phyloP scores from a whole-genome alignment of 2,329 filamentous ascomycete genomes.

The Thelonectria blattea region DNA sequence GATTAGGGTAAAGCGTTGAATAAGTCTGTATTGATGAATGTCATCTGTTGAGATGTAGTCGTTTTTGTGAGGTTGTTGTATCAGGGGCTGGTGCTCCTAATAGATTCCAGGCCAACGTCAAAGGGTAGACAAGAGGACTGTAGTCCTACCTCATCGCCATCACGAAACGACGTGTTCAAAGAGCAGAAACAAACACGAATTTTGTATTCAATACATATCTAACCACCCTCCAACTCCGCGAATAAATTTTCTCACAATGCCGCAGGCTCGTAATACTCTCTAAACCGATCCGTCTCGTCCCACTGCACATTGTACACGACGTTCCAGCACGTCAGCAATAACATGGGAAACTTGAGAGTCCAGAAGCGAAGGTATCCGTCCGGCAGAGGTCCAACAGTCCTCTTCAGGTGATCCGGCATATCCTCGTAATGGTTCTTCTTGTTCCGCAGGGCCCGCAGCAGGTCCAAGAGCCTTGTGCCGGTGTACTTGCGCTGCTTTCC shows the following conservation, averaged over 20 bases:
- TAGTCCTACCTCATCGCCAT: too few species aligned
- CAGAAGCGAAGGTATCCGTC: slow-evolving; percentile 86
- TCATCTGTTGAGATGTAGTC: too few species aligned
- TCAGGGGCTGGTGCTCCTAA: too few species aligned
- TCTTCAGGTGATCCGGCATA: slow-evolving; percentile 80
- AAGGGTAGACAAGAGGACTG: too few species aligned
- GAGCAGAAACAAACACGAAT: too few species aligned
- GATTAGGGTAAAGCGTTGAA: too few species aligned
- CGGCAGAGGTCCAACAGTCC: slow-evolving; percentile 72
- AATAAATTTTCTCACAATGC: slow-evolving; percentile 34
- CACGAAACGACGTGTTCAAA: too few species aligned
- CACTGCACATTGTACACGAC: slow-evolving; percentile 72
- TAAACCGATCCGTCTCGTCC: slow-evolving; percentile 69
- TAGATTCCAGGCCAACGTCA: too few species aligned
- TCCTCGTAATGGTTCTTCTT: slow-evolving; percentile 99
- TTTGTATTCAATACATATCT: too few species aligned
- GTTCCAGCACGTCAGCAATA: slow-evolving; percentile 80
- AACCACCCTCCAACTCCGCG: too few species aligned
- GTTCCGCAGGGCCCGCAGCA: slow-evolving; percentile 87
- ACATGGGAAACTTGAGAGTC: slow-evolving; percentile 77
- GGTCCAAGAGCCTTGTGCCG: slow-evolving; percentile 79
- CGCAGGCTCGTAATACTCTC: slow-evolving; percentile 69
- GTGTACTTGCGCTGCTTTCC: slow-evolving; percentile 97
- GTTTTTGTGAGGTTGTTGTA: too few species aligned
- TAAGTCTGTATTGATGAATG: too few species aligned